phyloP scores from a whole-genome alignment of 257 asterid genomes.

The Dorcoceras hygrometricum region DNA sequence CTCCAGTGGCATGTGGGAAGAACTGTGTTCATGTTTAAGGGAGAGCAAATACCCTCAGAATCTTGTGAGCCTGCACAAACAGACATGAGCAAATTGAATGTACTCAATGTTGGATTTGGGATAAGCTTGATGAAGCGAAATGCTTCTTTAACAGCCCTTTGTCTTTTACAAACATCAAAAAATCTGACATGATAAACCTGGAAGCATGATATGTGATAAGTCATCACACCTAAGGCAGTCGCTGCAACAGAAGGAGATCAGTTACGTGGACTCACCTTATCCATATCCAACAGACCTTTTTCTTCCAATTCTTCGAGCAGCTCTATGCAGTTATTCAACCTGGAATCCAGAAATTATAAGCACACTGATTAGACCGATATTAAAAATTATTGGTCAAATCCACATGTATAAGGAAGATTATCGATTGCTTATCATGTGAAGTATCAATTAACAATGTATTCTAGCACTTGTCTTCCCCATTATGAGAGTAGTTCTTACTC shows the following conservation, averaged over 20 bases:
- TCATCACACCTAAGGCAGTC: slow-evolving; percentile 21
- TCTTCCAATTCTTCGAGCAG: slow-evolving; percentile 86
- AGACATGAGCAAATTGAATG: slow-evolving; percentile 96
- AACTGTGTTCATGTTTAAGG: slow-evolving; percentile 1
- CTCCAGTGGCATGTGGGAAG: slow-evolving; percentile 16
- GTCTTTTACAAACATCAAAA: slow-evolving; percentile 71
- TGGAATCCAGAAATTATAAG: slow-evolving; percentile 30
- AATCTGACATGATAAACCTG: slow-evolving; percentile 86
- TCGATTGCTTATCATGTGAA: slow-evolving; percentile 1
- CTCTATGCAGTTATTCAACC: slow-evolving; percentile 77
- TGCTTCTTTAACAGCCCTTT: slow-evolving; percentile 83
- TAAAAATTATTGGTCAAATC: slow-evolving; percentile 17
- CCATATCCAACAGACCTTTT: slow-evolving; percentile 70
- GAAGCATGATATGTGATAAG: slow-evolving; percentile 27
- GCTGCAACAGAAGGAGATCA: slow-evolving; percentile 17
- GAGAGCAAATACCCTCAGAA: slow-evolving; percentile 56
- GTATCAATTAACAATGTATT: slow-evolving; percentile 9
- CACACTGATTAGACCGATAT: slow-evolving; percentile 18
- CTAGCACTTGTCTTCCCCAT: slow-evolving; percentile 7
- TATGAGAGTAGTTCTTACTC: slow-evolving; percentile 12
- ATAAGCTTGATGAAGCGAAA: slow-evolving; percentile 75
- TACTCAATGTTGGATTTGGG: slow-evolving; percentile 84
- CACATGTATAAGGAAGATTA: background rate
- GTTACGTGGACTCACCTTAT: slow-evolving; percentile 50
- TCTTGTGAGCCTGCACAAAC: slow-evolving; percentile 86